phyloP scores from a whole-genome alignment of 495 filamentous ascomycete genomes.

The Eremomyces bilateralis region DNA sequence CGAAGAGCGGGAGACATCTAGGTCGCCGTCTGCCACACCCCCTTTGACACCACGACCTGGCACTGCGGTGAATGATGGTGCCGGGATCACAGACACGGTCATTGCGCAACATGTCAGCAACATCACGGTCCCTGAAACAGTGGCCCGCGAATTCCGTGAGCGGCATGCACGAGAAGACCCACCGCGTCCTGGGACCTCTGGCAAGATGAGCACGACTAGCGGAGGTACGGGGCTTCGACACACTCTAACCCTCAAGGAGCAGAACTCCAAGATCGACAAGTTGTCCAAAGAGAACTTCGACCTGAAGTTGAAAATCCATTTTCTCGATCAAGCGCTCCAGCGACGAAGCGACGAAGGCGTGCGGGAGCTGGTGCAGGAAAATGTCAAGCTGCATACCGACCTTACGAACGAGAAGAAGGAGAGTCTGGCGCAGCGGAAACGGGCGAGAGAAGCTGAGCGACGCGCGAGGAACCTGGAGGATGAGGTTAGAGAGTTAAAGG shows the following conservation, averaged over 20 bases:
- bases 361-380: slow-evolving; percentile 92
- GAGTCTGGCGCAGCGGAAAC: slow-evolving; percentile 54
- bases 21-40: slow-evolving; percentile 28
- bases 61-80: slow-evolving; percentile 18
- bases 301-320: slow-evolving; percentile 92
- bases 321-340: slow-evolving; percentile 79
- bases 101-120: slow-evolving; percentile 72
- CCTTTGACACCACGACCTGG: slow-evolving; percentile 30
- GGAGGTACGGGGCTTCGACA: slow-evolving; percentile 31
- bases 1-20: slow-evolving; percentile 30
- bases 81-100: slow-evolving; percentile 63
- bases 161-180: slow-evolving; percentile 33
- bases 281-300: slow-evolving; percentile 95
- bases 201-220: slow-evolving; percentile 20
- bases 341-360: slow-evolving; percentile 88
- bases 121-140: slow-evolving; percentile 72
- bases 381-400: slow-evolving; percentile 81
- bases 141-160: slow-evolving; percentile 63
- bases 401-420: slow-evolving; percentile 75
- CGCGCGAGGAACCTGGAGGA: slow-evolving; percentile 53
- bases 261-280: slow-evolving; percentile 87
- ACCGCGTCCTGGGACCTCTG: slow-evolving; percentile 26
- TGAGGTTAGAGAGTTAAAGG: no score
- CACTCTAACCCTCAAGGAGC: slow-evolving; percentile 85
- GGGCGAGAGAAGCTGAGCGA: slow-evolving; percentile 68